These are phyloP conservation scores for Artemisia tridentata DNA, from an alignment of 129 eudicot species.

Conservation along the genomic window DNA sequence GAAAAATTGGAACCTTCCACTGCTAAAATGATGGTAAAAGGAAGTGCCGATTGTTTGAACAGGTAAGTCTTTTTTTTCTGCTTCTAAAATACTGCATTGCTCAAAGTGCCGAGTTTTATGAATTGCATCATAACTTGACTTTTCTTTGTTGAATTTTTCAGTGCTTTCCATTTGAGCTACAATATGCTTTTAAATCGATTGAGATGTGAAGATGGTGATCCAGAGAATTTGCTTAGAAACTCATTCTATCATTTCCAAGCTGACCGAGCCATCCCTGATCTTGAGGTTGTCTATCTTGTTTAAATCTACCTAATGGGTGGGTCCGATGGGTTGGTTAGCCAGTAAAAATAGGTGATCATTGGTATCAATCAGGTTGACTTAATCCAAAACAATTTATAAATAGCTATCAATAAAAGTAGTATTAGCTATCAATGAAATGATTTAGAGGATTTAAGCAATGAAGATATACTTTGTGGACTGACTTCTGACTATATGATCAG, in stretches of 20 bases:
- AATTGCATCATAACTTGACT: too few relatives aligned
- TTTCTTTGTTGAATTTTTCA: too few relatives aligned
- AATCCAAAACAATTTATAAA: too few relatives aligned
- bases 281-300: slow-evolving; percentile 28
- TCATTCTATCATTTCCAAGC: slow-evolving; percentile 97
- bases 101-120: too few relatives aligned
- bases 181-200: too few relatives aligned
- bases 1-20: slow-evolving; percentile 96
- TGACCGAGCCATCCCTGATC: slow-evolving; percentile 90
- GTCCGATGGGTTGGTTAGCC: too few relatives aligned
- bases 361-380: neutral
- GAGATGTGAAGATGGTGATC: slow-evolving; percentile 88
- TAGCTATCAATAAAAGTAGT: too few relatives aligned
- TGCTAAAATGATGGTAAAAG: slow-evolving; percentile 93
- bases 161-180: too few relatives aligned
- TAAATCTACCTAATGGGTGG: too few relatives aligned
- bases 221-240: slow-evolving; percentile 91
- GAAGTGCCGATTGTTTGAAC: slow-evolving; percentile 95
- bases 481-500: too few relatives aligned
- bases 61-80: slow-evolving; percentile 46
- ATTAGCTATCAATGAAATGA: neutral
- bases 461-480: neutral
- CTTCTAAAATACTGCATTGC: neutral
- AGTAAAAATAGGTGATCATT: too few relatives aligned
- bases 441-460: neutral